phyloP scores from a whole-genome alignment of 2,329 filamentous ascomycete genomes.

The Neurospora sp. region DNA sequence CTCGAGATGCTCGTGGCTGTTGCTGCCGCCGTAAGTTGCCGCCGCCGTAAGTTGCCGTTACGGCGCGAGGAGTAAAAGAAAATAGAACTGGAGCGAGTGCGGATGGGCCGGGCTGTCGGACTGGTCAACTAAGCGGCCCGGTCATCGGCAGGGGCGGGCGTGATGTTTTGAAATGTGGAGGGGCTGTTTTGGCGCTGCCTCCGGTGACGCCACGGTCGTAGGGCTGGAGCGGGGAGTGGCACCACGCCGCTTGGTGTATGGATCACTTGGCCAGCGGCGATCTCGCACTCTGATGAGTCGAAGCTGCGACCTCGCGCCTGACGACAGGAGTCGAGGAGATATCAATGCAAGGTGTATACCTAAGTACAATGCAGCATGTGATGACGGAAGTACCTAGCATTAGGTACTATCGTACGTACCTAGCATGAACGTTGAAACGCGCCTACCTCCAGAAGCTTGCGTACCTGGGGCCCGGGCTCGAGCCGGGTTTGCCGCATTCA shows the following conservation, averaged over 20 bases:
- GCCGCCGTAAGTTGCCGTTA: neutral
- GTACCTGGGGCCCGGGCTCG: neutral
- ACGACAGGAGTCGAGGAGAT: neutral
- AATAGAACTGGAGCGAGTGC: neutral
- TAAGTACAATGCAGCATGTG: neutral
- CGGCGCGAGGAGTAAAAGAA: neutral
- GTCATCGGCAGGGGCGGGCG: neutral
- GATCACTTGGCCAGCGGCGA: neutral
- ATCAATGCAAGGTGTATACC: neutral
- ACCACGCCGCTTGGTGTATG: neutral
- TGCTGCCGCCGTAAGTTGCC: neutral
- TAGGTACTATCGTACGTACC: neutral
- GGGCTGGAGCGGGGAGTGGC: neutral
- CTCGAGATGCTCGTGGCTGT: neutral
- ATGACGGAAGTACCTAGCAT: neutral
- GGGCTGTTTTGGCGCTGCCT: neutral
- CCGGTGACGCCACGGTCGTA: neutral
- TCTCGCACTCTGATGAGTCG: neutral
- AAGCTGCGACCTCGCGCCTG: neutral
- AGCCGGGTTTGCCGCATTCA: neutral
- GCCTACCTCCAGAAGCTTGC: neutral
- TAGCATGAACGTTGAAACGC: neutral
- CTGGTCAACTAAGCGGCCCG: neutral
- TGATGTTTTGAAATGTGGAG: neutral
- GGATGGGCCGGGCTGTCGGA: neutral